Percentiles rank a stretch among this genome's conserved stretches.
These are phyloP conservation scores for Sarocladiaceae sp. DNA, from an alignment of 2,329 filamentous ascomycete genomes.

Conservation along the genomic window DNA sequence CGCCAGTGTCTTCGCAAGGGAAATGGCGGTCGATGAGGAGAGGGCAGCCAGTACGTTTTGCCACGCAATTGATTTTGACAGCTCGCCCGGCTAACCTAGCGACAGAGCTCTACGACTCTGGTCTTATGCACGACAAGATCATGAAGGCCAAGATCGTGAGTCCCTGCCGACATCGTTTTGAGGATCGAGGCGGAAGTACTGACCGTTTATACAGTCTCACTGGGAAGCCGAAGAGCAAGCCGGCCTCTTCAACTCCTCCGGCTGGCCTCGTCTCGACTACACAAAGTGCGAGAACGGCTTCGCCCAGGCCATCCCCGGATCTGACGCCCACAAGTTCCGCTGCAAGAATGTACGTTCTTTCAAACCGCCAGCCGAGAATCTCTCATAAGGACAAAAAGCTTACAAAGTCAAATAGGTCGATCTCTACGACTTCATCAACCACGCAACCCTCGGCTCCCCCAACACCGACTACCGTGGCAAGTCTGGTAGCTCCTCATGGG, in stretches of 20 bases:
- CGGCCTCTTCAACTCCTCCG: slow-evolving; percentile 19
- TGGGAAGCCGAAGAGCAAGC: slow-evolving; percentile 19
- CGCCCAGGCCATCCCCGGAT: slow-evolving; percentile 18
- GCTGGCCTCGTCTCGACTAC: slow-evolving; percentile 20
- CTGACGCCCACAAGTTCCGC: slow-evolving; percentile 18
- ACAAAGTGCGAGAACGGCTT: slow-evolving; percentile 20
- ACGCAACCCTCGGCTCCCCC: slow-evolving; percentile 44
- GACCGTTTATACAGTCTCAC: slow-evolving; percentile 5
- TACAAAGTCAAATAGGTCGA: slow-evolving; percentile 31
- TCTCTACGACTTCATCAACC: slow-evolving; percentile 49
- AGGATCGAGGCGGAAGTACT: no score
- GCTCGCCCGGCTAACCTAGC: not conserved
- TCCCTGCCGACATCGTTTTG: not conserved
- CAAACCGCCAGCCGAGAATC: not conserved
- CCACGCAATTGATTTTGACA: not conserved
- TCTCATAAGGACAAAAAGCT: not conserved
- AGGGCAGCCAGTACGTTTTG: slow-evolving; percentile 14
- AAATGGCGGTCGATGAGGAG: slow-evolving; percentile 16
- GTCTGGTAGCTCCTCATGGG: slow-evolving; percentile 30
- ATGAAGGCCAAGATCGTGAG: slow-evolving; percentile 17
- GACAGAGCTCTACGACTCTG: slow-evolving; percentile 19
- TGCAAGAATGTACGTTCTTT: slow-evolving; percentile 17
- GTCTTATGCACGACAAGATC: slow-evolving; percentile 17
- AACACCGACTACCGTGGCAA: slow-evolving; percentile 17
- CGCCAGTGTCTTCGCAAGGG: slow-evolving; percentile 13